Percentiles rank a stretch among this genome's conserved stretches.
Evolutionary conservation across 331 rosid species (phyloP).

Genomic region (Arachis monticola): DNA sequence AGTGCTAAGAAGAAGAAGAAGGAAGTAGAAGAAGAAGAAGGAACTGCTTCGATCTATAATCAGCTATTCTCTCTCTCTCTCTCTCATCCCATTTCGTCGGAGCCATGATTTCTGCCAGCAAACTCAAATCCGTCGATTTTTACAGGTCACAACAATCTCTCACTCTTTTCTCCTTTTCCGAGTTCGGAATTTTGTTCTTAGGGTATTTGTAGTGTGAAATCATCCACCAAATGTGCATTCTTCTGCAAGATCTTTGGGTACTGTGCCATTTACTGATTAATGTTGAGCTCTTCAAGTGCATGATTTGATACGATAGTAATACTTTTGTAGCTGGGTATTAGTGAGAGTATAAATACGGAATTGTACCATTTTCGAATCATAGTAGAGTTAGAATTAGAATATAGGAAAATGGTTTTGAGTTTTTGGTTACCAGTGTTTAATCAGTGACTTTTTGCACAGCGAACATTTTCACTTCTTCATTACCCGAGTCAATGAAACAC

Average conservation of each 20-base stretch:
- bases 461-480: neutral
- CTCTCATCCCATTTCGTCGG: constrained; percentile 26
- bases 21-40: constrained; percentile 7
- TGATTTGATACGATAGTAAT: neutral
- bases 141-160: constrained; percentile 76
- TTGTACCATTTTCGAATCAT: too few relatives aligned
- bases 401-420: too few relatives aligned
- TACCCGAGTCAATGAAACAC: neutral
- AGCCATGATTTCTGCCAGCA: constrained; percentile 76
- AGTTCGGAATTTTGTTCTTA: constrained; percentile 3
- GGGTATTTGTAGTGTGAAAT: neutral
- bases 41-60: constrained; percentile 48
- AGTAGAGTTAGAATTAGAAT: too few relatives aligned
- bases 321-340: too few relatives aligned
- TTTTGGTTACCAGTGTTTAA: too few relatives aligned
- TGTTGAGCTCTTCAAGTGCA: neutral
- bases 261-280: neutral
- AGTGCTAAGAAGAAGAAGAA: neutral
- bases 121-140: constrained; percentile 92
- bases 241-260: neutral
- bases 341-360: too few relatives aligned
- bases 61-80: constrained; percentile 24
- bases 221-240: neutral
- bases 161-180: constrained; percentile 6
- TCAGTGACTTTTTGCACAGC: neutral